Percentiles rank a stretch among this genome's conserved stretches.
phyloP scores from a whole-genome alignment of 2,329 filamentous ascomycete species.

The Apiospora marii region DNA sequence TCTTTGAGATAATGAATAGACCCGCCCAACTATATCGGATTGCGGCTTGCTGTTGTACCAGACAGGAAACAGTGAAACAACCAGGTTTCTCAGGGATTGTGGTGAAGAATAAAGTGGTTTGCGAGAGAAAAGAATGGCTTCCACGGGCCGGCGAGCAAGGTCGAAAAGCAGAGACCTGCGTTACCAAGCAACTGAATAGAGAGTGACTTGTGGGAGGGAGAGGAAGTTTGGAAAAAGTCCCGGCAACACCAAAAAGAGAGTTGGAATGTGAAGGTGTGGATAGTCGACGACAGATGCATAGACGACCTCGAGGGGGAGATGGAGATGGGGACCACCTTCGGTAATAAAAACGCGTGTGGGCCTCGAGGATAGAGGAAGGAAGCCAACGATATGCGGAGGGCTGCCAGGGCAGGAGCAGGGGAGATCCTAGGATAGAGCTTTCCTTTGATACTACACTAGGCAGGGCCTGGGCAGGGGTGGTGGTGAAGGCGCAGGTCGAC shows the following conservation, averaged over 20 bases:
- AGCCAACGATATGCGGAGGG: constrained; percentile 20
- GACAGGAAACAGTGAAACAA: constrained; percentile 44
- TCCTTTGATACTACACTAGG: constrained; percentile 20
- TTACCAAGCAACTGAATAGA: constrained; percentile 34
- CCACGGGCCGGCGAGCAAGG: constrained; percentile 24
- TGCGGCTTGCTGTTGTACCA: constrained; percentile 30
- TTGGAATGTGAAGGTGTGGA: constrained; percentile 14
- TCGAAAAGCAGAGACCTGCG: constrained; percentile 36
- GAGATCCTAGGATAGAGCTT: constrained; percentile 10
- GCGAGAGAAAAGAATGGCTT: constrained; percentile 30
- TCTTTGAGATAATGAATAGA: constrained; percentile 15
- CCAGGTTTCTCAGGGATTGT: constrained; percentile 42
- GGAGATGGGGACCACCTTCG: constrained; percentile 2
- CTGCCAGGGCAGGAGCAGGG: not conserved
- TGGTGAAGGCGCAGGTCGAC: not conserved
- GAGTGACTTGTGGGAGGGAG: constrained; percentile 28
- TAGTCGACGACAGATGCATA: constrained; percentile 7
- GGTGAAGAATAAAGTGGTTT: constrained; percentile 33
- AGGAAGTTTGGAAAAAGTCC: constrained; percentile 11
- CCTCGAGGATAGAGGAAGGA: not conserved
- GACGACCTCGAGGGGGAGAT: constrained; percentile 1
- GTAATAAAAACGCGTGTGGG: constrained; percentile 16
- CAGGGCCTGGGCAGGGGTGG: constrained; percentile 3
- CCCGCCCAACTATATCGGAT: constrained; percentile 16
- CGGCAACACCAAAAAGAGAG: constrained; percentile 24